Conservation (phyloP, 345 rosid genomes). For the Citrus unshiu region DNA sequence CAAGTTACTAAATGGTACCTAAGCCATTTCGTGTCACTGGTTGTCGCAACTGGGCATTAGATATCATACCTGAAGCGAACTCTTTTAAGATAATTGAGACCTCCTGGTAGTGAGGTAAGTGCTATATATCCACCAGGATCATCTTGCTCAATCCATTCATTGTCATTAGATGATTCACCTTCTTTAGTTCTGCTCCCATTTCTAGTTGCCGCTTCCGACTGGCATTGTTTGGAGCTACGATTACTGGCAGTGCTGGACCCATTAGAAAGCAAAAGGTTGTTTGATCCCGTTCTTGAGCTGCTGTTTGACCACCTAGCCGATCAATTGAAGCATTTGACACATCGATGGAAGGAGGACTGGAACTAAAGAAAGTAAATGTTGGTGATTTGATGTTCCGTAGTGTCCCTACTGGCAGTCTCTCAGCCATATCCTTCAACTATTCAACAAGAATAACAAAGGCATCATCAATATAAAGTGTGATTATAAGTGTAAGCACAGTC, state of each 20-base stretch:
- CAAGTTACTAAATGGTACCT: background rate
- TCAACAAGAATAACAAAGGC: no score
- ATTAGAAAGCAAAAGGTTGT: conserved; percentile 45
- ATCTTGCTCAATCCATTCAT: conserved; percentile 96
- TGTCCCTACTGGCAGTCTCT: no score
- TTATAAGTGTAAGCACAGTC: background rate
- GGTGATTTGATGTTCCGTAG: no score
- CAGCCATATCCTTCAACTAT: no score
- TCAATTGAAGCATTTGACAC: conserved; percentile 25
- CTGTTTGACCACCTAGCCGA: conserved; percentile 33
- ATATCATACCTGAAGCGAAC: conserved; percentile 68
- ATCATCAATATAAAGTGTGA: no score
- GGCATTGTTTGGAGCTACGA: conserved; percentile 48
- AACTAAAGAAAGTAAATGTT: conserved; percentile 38
- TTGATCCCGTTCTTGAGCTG: conserved; percentile 41
- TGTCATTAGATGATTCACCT: conserved; percentile 51
- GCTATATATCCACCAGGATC: conserved; percentile 96
- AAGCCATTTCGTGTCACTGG: background rate
- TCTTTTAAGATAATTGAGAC: conserved; percentile 67
- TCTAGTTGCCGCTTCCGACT: conserved; percentile 54
- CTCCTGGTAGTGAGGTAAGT: conserved; percentile 78
- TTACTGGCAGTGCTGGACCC: conserved; percentile 45
- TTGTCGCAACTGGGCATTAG: background rate
- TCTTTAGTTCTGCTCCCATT: conserved; percentile 60
- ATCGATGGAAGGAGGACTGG: background rate